Percentiles rank a stretch among this genome's conserved stretches.
Conservation (phyloP, 1,284 basidiomycete species). For the Rhodotorula sp. region DNA sequence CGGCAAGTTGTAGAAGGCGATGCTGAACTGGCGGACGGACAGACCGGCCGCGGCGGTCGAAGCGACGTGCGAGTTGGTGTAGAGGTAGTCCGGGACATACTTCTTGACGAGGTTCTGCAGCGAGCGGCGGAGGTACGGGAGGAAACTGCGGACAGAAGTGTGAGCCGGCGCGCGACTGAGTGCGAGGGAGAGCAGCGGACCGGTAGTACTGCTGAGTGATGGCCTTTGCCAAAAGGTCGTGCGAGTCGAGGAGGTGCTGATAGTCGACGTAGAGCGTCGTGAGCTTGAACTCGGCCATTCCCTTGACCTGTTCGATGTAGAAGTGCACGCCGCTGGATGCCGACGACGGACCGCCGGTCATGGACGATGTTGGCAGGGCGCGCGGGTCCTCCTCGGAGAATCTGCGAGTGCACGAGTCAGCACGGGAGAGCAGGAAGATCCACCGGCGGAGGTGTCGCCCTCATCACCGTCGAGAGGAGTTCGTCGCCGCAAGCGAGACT, state of each 20-base stretch:
- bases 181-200: constrained; percentile 41
- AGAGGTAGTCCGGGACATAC: constrained; percentile 88
- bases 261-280: constrained; percentile 97
- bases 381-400: constrained; percentile 71
- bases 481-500: constrained; percentile 46
- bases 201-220: constrained; percentile 95
- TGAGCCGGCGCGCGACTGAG: not conserved
- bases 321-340: constrained; percentile 51
- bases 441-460: too few species aligned
- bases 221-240: constrained; percentile 88
- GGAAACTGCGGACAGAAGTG: constrained; percentile 58
- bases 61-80: constrained; percentile 67
- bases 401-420: constrained; percentile 53
- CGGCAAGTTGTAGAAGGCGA: constrained; percentile 95
- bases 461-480: not conserved
- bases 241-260: constrained; percentile 80
- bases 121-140: constrained; percentile 89
- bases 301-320: constrained; percentile 61
- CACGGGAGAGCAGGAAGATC: not conserved
- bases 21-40: constrained; percentile 86
- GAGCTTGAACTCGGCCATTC: constrained; percentile 87
- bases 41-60: constrained; percentile 65
- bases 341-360: constrained; percentile 50
- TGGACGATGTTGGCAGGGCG: constrained; percentile 69
- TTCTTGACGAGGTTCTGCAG: constrained; percentile 84